Percentiles rank a stretch among this genome's conserved stretches.
phyloP scores from a whole-genome alignment of 1,284 basidiomycete species.

The Malassezia japonica region DNA sequence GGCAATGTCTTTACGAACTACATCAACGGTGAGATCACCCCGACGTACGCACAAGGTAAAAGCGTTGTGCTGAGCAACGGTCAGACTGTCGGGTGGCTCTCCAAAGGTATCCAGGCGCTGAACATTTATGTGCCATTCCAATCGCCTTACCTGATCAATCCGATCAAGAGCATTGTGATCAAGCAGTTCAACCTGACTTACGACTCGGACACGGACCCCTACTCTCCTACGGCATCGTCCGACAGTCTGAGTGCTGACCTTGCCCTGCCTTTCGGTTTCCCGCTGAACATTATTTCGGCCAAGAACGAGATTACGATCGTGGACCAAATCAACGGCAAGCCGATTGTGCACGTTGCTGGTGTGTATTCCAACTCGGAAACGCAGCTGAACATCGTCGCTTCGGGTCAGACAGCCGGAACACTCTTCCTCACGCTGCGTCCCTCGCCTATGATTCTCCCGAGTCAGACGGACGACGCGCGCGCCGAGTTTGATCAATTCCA shows the following conservation, averaged over 20 bases:
- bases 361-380: conserved; percentile 22
- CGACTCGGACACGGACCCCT: conserved; percentile 53
- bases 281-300: conserved; percentile 59
- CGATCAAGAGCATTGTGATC: conserved; percentile 62
- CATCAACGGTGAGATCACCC: conserved; percentile 59
- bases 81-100: conserved; percentile 62
- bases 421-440: conserved; percentile 61
- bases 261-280: conserved; percentile 68
- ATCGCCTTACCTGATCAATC: conserved; percentile 55
- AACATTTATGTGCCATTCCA: conserved; percentile 59
- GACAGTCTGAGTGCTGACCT: conserved; percentile 58
- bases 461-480: conserved; percentile 52
- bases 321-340: conserved; percentile 56
- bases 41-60: conserved; percentile 57
- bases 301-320: conserved; percentile 58
- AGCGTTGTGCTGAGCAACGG: conserved; percentile 51
- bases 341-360: conserved; percentile 48
- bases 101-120: conserved; percentile 57
- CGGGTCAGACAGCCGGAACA: conserved; percentile 58
- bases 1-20: conserved; percentile 65
- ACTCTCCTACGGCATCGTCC: conserved; percentile 58
- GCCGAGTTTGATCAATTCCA: conserved; percentile 43
- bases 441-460: conserved; percentile 55
- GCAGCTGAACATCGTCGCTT: conserved; percentile 25
- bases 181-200: conserved; percentile 59